Evolutionary conservation across 768 basidiomycete genomes (phyloP).

Genomic region (Suillus subluteus): DNA sequence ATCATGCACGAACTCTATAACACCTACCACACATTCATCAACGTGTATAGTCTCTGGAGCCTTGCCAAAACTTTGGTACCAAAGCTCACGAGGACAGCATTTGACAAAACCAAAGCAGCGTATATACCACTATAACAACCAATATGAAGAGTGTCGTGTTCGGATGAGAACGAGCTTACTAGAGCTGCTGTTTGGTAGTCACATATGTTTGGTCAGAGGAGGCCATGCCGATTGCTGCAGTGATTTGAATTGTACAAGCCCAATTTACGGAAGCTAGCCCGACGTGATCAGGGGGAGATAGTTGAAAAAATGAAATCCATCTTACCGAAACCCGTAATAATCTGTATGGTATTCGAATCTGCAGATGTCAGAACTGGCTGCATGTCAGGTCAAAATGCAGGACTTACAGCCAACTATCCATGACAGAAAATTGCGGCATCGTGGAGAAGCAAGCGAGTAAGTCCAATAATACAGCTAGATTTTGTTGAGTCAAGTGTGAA

Average conservation of each 20-base stretch:
- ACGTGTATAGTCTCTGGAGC: not conserved
- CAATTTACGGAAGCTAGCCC: not conserved
- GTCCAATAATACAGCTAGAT: not conserved
- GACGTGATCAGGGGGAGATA: not conserved
- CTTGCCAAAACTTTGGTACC: constrained; percentile 1
- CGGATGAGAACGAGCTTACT: not conserved
- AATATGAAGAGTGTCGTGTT: not conserved
- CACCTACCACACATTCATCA: not conserved
- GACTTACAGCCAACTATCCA: constrained; percentile 1
- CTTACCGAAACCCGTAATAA: not conserved
- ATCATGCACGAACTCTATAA: not conserved
- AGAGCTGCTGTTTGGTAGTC: not conserved
- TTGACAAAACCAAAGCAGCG: not conserved
- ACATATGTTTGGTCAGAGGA: not conserved
- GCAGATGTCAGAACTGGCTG: not conserved
- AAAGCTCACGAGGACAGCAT: not conserved
- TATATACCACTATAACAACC: not conserved
- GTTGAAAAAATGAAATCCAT: not conserved
- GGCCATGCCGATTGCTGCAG: not conserved
- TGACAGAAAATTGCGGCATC: not conserved
- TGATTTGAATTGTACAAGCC: not conserved
- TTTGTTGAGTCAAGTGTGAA: not conserved
- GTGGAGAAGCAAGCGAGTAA: not conserved
- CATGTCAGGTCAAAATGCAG: not conserved
- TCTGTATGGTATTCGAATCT: not conserved